Evolutionary conservation across 345 rosid genomes (phyloP).

Genomic region (Physaria fendleri): DNA sequence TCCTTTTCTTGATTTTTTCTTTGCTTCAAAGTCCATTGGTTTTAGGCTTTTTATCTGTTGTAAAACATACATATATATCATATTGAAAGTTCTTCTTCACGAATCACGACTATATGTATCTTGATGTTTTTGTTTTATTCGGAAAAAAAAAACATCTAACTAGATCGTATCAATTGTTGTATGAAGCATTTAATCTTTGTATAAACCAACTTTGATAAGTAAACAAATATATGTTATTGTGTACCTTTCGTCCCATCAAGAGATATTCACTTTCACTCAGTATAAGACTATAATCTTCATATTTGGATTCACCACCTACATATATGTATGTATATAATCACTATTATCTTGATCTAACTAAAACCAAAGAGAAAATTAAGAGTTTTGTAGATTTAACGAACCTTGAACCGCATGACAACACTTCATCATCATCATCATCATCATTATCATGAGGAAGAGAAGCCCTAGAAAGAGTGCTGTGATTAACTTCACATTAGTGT

Average conservation of each 20-base stretch:
- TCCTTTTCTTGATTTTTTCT: slow-evolving; percentile 10
- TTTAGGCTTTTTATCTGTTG: slow-evolving; percentile 6
- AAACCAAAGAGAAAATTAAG: not conserved
- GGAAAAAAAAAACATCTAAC: not conserved
- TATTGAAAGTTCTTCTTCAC: too few species aligned
- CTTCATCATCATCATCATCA: slow-evolving; percentile 11
- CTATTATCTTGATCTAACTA: not conserved
- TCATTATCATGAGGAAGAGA: slow-evolving; percentile 15
- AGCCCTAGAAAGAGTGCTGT: slow-evolving; percentile 11
- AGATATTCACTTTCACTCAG: slow-evolving; percentile 4
- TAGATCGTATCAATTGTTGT: not conserved
- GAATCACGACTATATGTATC: not conserved
- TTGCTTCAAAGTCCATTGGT: not conserved
- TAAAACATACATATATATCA: too few species aligned
- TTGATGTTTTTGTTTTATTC: not conserved
- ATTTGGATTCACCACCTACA: slow-evolving; percentile 24
- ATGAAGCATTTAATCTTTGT: not conserved
- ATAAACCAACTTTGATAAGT: not conserved
- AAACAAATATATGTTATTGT: not conserved
- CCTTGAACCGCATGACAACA: slow-evolving; percentile 15
- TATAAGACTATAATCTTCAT: slow-evolving; percentile 11
- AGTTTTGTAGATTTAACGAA: not conserved
- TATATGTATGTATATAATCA: not conserved
- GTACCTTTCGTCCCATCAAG: slow-evolving; percentile 27
- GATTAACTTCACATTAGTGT: not conserved